Percentiles rank a stretch among this genome's conserved stretches.
Conservation (phyloP, 2,329 filamentous ascomycete species). For the Alternaria conjuncta region DNA sequence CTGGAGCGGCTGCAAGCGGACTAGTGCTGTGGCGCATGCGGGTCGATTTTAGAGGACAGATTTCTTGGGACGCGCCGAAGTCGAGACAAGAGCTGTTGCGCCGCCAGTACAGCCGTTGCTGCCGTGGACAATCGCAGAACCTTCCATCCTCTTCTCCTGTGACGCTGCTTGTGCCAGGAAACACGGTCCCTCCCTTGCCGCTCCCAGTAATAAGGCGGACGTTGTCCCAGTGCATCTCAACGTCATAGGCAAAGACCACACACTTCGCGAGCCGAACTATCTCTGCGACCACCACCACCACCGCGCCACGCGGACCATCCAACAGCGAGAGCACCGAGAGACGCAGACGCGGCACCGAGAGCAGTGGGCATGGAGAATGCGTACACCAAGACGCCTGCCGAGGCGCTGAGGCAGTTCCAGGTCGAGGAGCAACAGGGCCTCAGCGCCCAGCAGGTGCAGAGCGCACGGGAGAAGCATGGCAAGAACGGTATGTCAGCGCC, state of each 20-base stretch:
- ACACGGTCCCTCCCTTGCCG: constrained; percentile 2
- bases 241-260: constrained; percentile 6
- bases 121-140: constrained; percentile 9
- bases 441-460: constrained; percentile 56
- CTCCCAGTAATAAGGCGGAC: not conserved
- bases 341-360: constrained; percentile 8
- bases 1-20: constrained; percentile 3
- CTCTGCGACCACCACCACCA: constrained; percentile 1
- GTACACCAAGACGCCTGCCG: constrained; percentile 56
- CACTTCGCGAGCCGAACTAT: constrained; percentile 1
- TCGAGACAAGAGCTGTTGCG: constrained; percentile 15
- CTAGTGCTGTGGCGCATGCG: constrained; percentile 16
- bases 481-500: constrained; percentile 56
- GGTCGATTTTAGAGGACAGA: constrained; percentile 17
- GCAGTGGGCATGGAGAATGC: constrained; percentile 59
- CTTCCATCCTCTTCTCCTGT: constrained; percentile 9
- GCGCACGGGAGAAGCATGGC: constrained; percentile 58
- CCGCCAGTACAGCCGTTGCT: constrained; percentile 11
- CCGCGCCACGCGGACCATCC: not conserved
- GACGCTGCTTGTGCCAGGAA: constrained; percentile 1
- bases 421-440: constrained; percentile 60
- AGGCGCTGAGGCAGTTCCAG: constrained; percentile 60
- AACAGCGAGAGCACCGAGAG: not conserved
- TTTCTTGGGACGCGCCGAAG: constrained; percentile 14
- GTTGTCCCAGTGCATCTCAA: not conserved